Evolutionary conservation across 176 grass and related monocot species (phyloP), one percentile per base, ranked within the genome.

Genomic region (Aegilops sharonensis): DNA sequence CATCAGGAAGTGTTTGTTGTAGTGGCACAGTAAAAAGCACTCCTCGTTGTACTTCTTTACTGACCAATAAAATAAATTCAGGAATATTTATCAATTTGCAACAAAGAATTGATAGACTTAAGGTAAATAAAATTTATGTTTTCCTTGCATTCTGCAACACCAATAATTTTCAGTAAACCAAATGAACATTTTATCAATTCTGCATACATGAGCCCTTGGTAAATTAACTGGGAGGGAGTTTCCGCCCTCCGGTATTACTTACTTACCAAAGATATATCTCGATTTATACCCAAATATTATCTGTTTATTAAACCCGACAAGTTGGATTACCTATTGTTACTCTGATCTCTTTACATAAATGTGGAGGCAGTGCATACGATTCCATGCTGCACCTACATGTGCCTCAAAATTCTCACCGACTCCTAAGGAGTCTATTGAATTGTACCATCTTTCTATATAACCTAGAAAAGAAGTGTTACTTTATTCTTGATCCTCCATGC

Each of bases 331-430:
- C 75, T 73, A 87, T 73, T 25, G 77, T 36, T 81, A 68, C 72
- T 50, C 47, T 10, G 56, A 23, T 80, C 15, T 56, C 42, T 82
- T 85, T 66, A 80, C 43, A 73, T 79, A 65, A 52, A 83, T 39
- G 75, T 11, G 61, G 84, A 84, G 75, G 85, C 67, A 87, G 72
- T 75, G 74, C 74, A 87, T 79, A 83, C 72, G 79, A 83, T 90
- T 86, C 85, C 56, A 45, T 79, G 66, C 65, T 79, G 56, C 75
- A 56, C 47, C 80, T 84, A 79, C 75, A 68, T 67, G 83, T 75
- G 60, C 85, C 43, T 84, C 74, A 87, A 87, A 83, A 74, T 80
- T 75, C 43, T 48, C 85, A 84, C 17, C 48, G 24, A 4, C 30
- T 40, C 73, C 84, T 60, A 75, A 84, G 37, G 56, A 83, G 87